phyloP scores from a whole-genome alignment of 2,329 filamentous ascomycete genomes.

The Pyrenochaeta sp. region DNA sequence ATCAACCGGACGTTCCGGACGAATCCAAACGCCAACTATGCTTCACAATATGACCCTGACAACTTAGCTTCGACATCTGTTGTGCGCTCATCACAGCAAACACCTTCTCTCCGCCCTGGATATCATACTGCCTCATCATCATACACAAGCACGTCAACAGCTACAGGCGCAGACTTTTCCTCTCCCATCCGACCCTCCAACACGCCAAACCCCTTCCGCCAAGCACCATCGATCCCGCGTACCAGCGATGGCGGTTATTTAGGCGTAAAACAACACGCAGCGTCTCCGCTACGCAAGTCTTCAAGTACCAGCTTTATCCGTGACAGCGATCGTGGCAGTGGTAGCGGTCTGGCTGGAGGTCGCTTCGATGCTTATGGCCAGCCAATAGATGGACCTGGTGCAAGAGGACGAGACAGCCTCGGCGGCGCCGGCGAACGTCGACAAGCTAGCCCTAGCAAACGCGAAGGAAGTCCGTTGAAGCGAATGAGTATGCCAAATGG shows the following conservation, averaged over 20 bases:
- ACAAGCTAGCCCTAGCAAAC: slow-evolving; percentile 45
- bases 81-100: slow-evolving; percentile 29
- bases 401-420: slow-evolving; percentile 25
- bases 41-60: slow-evolving; percentile 75
- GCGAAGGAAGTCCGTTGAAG: slow-evolving; percentile 56
- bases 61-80: slow-evolving; percentile 40
- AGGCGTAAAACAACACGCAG: slow-evolving; percentile 80
- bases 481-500: slow-evolving; percentile 50
- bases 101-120: slow-evolving; percentile 34
- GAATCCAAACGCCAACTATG: slow-evolving; percentile 84
- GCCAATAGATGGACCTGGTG: slow-evolving; percentile 1
- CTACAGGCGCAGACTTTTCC: slow-evolving; percentile 49
- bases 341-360: not conserved
- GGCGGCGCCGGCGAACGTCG: slow-evolving; percentile 36
- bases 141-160: slow-evolving; percentile 50
- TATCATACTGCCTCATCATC: slow-evolving; percentile 32
- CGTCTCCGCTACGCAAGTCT: slow-evolving; percentile 84
- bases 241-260: slow-evolving; percentile 76
- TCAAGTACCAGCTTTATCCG: slow-evolving; percentile 64
- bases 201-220: slow-evolving; percentile 59
- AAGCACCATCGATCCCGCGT: slow-evolving; percentile 61
- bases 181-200: slow-evolving; percentile 57
- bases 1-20: slow-evolving; percentile 79
- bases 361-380: not conserved
- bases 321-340: slow-evolving; percentile 27